A percentile compares a stretch with the other conserved stretches of the same genome.
These are phyloP conservation scores for Lentinula edodes DNA, from an alignment of 768 basidiomycete genomes.

Conservation along the genomic window DNA sequence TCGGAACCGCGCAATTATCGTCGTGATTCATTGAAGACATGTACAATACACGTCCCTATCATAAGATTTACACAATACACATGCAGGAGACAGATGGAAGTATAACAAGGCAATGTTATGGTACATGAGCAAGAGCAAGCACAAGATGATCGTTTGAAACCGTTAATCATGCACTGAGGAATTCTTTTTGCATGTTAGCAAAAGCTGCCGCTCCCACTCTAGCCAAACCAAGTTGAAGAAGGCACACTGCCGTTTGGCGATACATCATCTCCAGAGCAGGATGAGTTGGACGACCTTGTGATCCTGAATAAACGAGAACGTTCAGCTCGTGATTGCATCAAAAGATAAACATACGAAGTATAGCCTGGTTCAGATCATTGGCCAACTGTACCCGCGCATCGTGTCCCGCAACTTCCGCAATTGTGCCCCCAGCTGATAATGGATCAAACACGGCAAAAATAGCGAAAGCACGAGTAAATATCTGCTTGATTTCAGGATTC, in stretches of 20 bases:
- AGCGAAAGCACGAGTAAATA: slow-evolving; percentile 71
- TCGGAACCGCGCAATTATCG: not conserved
- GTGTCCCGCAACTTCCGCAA: slow-evolving; percentile 63
- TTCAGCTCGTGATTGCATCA: not conserved
- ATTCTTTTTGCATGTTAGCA: slow-evolving; percentile 72
- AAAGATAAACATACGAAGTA: slow-evolving; percentile 54
- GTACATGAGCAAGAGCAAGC: not conserved
- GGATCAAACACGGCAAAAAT: slow-evolving; percentile 81
- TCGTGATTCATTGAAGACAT: not conserved
- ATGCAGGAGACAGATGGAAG: not conserved
- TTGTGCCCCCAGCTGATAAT: slow-evolving; percentile 55
- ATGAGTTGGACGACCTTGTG: slow-evolving; percentile 66
- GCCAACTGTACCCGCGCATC: slow-evolving; percentile 61
- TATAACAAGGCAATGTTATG: not conserved
- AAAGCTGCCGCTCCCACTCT: slow-evolving; percentile 78
- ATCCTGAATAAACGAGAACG: slow-evolving; percentile 41
- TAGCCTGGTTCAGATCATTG: slow-evolving; percentile 75
- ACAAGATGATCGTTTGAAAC: not conserved
- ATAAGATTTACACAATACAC: not conserved
- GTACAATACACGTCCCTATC: not conserved
- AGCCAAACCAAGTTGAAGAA: slow-evolving; percentile 65
- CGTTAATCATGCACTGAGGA: slow-evolving; percentile 42
- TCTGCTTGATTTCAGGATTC: slow-evolving; percentile 56
- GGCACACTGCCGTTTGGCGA: slow-evolving; percentile 63
- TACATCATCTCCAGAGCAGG: slow-evolving; percentile 75